phyloP scores from a whole-genome alignment of 805 yeast species.

The Myxozyma melibiosi region DNA sequence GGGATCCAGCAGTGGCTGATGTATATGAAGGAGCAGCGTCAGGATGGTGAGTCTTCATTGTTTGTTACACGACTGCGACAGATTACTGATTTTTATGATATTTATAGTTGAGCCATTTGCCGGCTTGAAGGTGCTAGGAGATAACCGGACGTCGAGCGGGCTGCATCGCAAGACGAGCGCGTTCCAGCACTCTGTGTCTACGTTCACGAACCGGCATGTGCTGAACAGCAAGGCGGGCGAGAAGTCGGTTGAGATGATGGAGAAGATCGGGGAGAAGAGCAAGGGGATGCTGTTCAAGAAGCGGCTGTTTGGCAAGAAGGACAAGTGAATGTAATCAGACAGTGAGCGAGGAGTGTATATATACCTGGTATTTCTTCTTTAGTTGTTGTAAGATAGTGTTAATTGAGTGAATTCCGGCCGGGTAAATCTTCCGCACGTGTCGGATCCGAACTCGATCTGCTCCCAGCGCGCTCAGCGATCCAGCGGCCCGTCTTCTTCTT shows the following conservation, averaged over 20 bases:
- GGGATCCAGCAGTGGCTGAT: constrained; percentile 25
- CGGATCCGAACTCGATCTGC: not conserved
- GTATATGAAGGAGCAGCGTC: constrained; percentile 26
- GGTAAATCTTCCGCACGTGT: too few relatives aligned
- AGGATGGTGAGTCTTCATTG: constrained; percentile 22
- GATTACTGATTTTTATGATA: not conserved
- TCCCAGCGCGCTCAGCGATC: not conserved
- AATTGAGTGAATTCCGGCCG: too few relatives aligned
- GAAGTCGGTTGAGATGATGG: constrained; percentile 25
- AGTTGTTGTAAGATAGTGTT: too few relatives aligned
- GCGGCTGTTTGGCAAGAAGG: constrained; percentile 18
- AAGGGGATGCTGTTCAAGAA: constrained; percentile 16
- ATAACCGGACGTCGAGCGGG: not conserved
- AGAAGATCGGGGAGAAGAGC: constrained; percentile 22
- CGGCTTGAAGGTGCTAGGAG: not conserved
- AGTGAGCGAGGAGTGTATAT: too few relatives aligned
- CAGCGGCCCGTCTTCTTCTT: not conserved
- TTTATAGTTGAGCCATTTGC: constrained; percentile 17
- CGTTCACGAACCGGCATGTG: constrained; percentile 18
- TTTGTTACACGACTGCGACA: too few relatives aligned
- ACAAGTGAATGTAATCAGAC: not conserved
- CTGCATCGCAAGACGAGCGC: constrained; percentile 25
- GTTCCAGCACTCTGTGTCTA: constrained; percentile 20
- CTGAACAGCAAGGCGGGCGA: constrained; percentile 22
- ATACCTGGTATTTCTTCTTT: not conserved